Base-by-base conservation (phyloP, 805 yeast species). In the Wickerhamomyces chaumierensis region DNA sequence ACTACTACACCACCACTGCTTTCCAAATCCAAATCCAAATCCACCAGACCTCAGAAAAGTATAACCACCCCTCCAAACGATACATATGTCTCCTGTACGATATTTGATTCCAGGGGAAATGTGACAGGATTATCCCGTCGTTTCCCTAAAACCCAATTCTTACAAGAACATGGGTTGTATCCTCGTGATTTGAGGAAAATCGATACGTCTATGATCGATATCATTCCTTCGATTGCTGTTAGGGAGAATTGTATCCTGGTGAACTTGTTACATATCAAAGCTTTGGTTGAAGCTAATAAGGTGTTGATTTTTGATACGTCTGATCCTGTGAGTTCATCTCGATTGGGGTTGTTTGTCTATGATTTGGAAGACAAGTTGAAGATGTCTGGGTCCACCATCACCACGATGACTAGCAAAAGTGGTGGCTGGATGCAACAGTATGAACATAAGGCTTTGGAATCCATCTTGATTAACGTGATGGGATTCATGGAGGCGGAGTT, bases 131-230 rank as follows among this genome's bases (percentile, higher is more conserved):
- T 86, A 1, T 83, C 94, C 2, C 78, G 81, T 41, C 80, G 77
- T 50, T 85, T 80, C 54, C 86, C 87, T 36, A 81, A 84, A 57
- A 73, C 84, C 60, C 70, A 75, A 41, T 80, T 92, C 47, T 61
- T 92, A 12, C 71, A 76, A 39, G 77, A 81, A 35, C 81, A 86
- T 57, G 73, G 78, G 18, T 56, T 88, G 20, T 85, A 79, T 45
- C 94, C 96, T 2, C 65, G 96, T 60, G 96, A 88, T 57, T 62
- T 88, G 45, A 61, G 96, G 23, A 87, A 84, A 52, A 80, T 88
- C 38, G 95, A 53, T 60, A 71, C 68, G 41, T 81, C 83, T 27
- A 68, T 78, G 19, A 68, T 81, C 39, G 95, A 86, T 57, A 84
- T 90, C 17, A 88, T 88, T 3, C 98, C 98, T 0, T 76, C 86